These are phyloP conservation scores for Citrus reticulata DNA, from an alignment of 345 rosid species.

Conservation along the genomic window DNA sequence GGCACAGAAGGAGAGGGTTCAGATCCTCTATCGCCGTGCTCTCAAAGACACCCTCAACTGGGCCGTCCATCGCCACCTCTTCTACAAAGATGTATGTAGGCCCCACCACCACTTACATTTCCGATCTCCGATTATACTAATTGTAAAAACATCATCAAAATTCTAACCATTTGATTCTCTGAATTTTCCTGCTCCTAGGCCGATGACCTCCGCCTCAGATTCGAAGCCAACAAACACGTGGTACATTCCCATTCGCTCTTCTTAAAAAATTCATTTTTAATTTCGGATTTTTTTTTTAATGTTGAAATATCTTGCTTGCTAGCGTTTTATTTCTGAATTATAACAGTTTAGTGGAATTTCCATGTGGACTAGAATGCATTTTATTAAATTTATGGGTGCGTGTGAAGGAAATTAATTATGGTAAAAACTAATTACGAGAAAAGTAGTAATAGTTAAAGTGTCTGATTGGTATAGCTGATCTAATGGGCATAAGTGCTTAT, in stretches of 20 bases:
- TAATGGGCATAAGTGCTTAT: no score
- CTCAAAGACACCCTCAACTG: conserved; percentile 92
- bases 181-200: conserved; percentile 44
- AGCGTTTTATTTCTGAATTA: background rate
- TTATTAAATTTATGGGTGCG: background rate
- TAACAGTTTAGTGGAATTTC: background rate
- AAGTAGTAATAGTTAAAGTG: no score
- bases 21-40: conserved; percentile 93
- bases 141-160: no score
- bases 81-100: conserved; percentile 82
- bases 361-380: background rate
- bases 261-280: background rate
- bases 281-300: background rate
- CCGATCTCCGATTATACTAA: background rate
- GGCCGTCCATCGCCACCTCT: conserved; percentile 97
- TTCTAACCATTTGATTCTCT: background rate
- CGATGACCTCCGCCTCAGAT: conserved; percentile 68
- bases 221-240: conserved; percentile 81
- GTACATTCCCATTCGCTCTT: conserved; percentile 36
- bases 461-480: no score
- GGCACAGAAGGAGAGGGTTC: conserved; percentile 83
- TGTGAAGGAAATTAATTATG: background rate
- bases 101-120: background rate
- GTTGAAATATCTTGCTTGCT: no score
- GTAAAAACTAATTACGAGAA: no score